Percentiles rank a stretch among this genome's conserved stretches.
phyloP scores from a whole-genome alignment of 2,329 filamentous ascomycete species.

The Neopestalotiopsis rosae region DNA sequence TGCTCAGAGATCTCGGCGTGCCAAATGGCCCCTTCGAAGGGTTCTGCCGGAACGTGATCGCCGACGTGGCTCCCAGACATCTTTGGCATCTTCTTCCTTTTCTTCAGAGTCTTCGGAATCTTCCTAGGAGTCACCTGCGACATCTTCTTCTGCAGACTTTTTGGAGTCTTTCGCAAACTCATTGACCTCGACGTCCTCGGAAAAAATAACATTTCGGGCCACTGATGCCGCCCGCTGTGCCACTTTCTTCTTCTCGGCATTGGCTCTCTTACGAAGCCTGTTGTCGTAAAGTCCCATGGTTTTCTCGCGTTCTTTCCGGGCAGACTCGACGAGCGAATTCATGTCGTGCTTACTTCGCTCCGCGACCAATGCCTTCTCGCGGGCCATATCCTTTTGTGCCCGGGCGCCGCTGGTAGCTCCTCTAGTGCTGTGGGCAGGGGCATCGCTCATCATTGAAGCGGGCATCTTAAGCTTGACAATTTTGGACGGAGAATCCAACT shows the following conservation, averaged over 20 bases:
- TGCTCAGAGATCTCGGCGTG: too few species aligned
- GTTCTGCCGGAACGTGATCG: too few species aligned
- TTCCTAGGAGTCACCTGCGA: too few species aligned
- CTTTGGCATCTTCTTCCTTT: too few species aligned
- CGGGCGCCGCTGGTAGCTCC: conserved; percentile 1
- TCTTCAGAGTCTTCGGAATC: too few species aligned
- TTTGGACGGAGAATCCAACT: too few species aligned
- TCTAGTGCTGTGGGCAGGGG: conserved; percentile 5
- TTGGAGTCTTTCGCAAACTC: too few species aligned
- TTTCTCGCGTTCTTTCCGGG: conserved; percentile 7
- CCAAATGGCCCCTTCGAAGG: too few species aligned
- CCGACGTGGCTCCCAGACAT: too few species aligned
- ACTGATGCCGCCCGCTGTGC: neutral
- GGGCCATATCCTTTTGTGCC: neutral
- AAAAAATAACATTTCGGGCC: neutral
- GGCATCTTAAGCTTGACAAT: too few species aligned
- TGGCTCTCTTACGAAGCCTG: neutral
- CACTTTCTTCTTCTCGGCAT: neutral
- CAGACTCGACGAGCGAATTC: neutral
- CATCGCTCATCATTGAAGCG: neutral
- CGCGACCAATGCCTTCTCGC: neutral
- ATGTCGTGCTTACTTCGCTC: neutral
- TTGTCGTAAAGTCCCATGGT: neutral
- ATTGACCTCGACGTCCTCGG: too few species aligned
- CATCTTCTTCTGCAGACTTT: too few species aligned